phyloP scores from a whole-genome alignment of 1,139 yeast species.

The Yamadazyma membranifaciens region DNA sequence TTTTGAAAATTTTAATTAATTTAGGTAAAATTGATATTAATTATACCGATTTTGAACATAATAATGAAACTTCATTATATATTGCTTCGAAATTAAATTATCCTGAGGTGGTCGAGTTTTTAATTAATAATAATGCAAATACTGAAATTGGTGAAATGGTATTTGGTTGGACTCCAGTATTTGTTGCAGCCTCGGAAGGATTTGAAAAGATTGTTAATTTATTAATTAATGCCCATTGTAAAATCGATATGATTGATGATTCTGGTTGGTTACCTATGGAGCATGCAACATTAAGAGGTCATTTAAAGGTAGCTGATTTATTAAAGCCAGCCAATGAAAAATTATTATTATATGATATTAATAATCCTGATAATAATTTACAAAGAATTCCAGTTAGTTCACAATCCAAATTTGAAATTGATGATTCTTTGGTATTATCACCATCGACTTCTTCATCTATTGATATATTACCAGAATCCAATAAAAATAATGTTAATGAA shows the following conservation, averaged over 20 bases:
- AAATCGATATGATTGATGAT: constrained; percentile 61
- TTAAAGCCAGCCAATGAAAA: constrained; percentile 46
- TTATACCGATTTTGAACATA: constrained; percentile 55
- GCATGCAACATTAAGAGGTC: constrained; percentile 92
- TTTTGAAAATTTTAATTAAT: constrained; percentile 54
- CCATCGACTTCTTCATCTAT: constrained; percentile 25
- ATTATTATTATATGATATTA: constrained; percentile 38
- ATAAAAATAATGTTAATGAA: constrained; percentile 33
- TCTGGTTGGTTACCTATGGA: constrained; percentile 98
- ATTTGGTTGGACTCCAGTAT: constrained; percentile 95
- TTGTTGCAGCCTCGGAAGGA: constrained; percentile 90
- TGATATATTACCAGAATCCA: constrained; percentile 42
- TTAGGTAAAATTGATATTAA: constrained; percentile 65
- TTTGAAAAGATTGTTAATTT: constrained; percentile 53
- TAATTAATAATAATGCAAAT: constrained; percentile 58
- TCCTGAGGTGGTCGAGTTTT: constrained; percentile 51
- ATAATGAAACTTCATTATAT: constrained; percentile 79
- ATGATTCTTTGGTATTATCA: constrained; percentile 15
- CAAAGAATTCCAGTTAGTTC: constrained; percentile 26
- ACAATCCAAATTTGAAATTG: constrained; percentile 11
- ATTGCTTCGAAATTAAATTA: constrained; percentile 71
- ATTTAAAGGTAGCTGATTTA: constrained; percentile 64
- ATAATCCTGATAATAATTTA: constrained; percentile 37
- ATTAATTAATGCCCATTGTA: constrained; percentile 54
- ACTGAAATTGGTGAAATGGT: constrained; percentile 74